Evolutionary conservation across 164 flowering plant species (phyloP), one percentile per base, ranked within the genome.

Genomic region (Vitis cinerea): DNA sequence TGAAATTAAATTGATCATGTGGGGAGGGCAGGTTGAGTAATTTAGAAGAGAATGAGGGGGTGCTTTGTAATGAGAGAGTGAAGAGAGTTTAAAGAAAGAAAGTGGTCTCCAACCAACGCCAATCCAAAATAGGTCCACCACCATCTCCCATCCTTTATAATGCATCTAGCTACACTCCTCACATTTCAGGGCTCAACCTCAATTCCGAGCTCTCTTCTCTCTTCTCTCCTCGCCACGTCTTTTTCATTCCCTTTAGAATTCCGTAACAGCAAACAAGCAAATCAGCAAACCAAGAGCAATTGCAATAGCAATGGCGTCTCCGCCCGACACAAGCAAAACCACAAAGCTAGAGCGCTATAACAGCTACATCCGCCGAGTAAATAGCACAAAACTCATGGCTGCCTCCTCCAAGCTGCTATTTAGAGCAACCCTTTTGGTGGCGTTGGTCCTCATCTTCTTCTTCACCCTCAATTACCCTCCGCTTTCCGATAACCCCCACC

Each of bases 341-440:
- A 64, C 81, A 4, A 94, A 93, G 80, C 84, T 93, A 0, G 98
- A 93, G 73, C 79, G 97, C 8, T 93, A 91, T 83, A 87, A 93
- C 84, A 84, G 87, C 77, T 94, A 90, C 76, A 71, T 90, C 71
- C 86, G 92, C 7, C 83, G 84, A 17, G 80, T 89, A 5, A 87
- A 90, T 82, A 79, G 79, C 81, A 85, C 97, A 0, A 94, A 87
- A 60, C 81, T 88, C 66, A 68, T 94, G 6, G 82, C 87, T 30
- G 92, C 92, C 10, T 92, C 97, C 0, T 94, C 97, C 12, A 92
- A 90, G 68, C 87, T 94, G 19, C 85, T 94, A 59, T 92, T 94
- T 80, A 84, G 94, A 1, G 83, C 82, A 50, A 82, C 97, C 11
- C 87, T 92, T 15, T 78, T 94, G 58, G 73, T 84, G 44, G 88